Base-by-base conservation (phyloP, 352 stramenopile genomes). In the Phytophthora meadii region DNA sequence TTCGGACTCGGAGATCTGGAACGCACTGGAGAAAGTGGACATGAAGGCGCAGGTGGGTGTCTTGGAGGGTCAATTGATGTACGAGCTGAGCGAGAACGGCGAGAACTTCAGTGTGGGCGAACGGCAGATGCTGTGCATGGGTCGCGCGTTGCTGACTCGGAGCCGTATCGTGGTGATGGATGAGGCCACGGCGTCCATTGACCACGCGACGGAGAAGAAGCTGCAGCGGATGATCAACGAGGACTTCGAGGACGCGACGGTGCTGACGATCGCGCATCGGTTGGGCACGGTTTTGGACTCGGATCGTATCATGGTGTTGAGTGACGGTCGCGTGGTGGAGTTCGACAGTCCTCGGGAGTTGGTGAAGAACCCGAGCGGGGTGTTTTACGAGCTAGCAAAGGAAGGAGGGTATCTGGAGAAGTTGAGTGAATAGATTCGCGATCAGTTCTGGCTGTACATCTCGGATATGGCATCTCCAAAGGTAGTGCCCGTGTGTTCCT, bases 181-280 rank as follows among this genome's bases (percentile, higher is more conserved):
- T 30, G 27, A 30, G 27, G 27, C 27, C 27, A 30, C 27, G 27
- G 27, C 27, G 27, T 30, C 27, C 27, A 30, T 30, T 30, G 27
- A 30, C 27, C 27, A 30, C 27, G 27, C 27, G 27, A 30, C 27
- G 27, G 27, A 30, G 27, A 30, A 30, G 27, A 30, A 30, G 27
- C 27, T 30, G 27, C 27, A 30, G 27, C 27, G 27, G 27, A 30
- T 30, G 27, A 30, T 30, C 27, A 30, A 30, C 27, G 27, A 30
- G 27, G 27, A 30, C 27, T 30, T 30, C 11, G 47, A 62, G 8
- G 76, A 92, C 28, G 82, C 84, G 14, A 99, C 95, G 17, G 81
- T 97, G 27, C 63, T 99, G 14, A 98, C 94, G 7, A 98, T 99
- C 63, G 95, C 96, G 5, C 94, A 98, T 74, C 74, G 94, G 19